Conservation (phyloP, 371 early-diverging fungal species). For the Rhizopus microsporus region DNA sequence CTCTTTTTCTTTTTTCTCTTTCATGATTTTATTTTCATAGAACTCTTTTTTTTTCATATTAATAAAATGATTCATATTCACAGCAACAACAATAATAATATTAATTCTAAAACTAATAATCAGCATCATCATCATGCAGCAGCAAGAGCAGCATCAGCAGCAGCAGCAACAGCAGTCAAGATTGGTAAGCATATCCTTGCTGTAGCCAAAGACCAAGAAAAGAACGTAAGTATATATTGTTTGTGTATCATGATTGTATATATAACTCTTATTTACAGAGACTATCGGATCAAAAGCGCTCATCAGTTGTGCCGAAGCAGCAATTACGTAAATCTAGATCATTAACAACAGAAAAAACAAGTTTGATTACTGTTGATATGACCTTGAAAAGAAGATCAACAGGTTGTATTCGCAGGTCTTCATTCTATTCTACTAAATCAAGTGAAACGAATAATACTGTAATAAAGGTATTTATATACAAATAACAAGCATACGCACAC, state of each 20-base stretch:
- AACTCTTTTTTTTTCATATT: background rate
- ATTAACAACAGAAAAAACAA: slow-evolving; percentile 34
- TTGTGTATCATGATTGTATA: slow-evolving; percentile 7
- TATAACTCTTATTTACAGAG: slow-evolving; percentile 8
- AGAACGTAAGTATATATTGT: slow-evolving; percentile 10
- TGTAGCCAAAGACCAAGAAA: slow-evolving; percentile 26
- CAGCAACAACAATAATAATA: slow-evolving; percentile 16
- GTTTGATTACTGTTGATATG: slow-evolving; percentile 30
- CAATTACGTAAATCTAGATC: slow-evolving; percentile 46
- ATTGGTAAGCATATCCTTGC: slow-evolving; percentile 25
- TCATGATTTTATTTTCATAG: background rate
- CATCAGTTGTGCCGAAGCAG: background rate
- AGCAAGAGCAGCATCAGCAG: background rate
- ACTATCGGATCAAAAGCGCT: background rate
- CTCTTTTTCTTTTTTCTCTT: background rate
- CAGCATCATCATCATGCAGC: slow-evolving; percentile 8
- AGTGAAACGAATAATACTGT: slow-evolving; percentile 10
- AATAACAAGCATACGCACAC: background rate
- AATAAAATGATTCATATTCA: slow-evolving; percentile 20
- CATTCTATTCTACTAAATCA: slow-evolving; percentile 25
- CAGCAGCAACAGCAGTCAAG: background rate
- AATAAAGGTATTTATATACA: slow-evolving; percentile 5
- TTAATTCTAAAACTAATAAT: background rate
- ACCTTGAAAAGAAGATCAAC: slow-evolving; percentile 50
- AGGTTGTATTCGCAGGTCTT: slow-evolving; percentile 43